phyloP scores from a whole-genome alignment of 768 basidiomycete genomes.

The Kondoa subrosea region DNA sequence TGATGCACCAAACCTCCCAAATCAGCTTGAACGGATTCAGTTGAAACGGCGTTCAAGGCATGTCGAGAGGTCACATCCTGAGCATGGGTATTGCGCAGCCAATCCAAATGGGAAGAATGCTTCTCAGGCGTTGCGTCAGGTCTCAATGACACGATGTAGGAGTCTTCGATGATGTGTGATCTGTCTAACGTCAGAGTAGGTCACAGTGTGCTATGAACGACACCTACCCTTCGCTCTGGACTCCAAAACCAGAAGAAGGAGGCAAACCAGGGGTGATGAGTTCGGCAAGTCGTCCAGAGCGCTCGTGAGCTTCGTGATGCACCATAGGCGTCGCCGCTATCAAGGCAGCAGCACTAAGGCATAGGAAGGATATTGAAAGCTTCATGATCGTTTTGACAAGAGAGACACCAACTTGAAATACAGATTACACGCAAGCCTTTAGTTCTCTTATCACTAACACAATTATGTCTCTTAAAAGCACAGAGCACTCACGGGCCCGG shows the following conservation, averaged over 20 bases:
- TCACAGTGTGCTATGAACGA: background rate
- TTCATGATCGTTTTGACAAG: too few relatives aligned
- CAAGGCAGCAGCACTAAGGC: background rate
- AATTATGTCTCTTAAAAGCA: background rate
- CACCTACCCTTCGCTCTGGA: background rate
- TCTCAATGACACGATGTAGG: constrained; percentile 88
- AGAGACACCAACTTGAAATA: too few relatives aligned
- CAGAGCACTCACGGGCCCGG: background rate
- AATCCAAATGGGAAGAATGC: constrained; percentile 55
- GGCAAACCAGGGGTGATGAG: background rate
- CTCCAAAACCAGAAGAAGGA: background rate
- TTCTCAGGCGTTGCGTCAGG: constrained; percentile 40
- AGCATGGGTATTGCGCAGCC: constrained; percentile 50
- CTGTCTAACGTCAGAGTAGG: background rate
- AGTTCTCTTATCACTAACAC: background rate
- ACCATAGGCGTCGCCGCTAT: background rate
- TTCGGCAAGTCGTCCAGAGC: background rate
- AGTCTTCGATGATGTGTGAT: constrained; percentile 48
- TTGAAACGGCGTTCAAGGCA: background rate
- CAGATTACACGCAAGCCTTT: background rate
- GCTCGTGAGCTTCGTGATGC: background rate
- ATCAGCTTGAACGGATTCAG: constrained; percentile 31
- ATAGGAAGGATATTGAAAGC: too few relatives aligned
- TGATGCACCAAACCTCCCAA: constrained; percentile 33
- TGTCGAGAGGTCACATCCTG: too few relatives aligned